Evolutionary conservation across 208 protist genomes (phyloP).

Genomic region (Vickermania spadyakhi): DNA sequence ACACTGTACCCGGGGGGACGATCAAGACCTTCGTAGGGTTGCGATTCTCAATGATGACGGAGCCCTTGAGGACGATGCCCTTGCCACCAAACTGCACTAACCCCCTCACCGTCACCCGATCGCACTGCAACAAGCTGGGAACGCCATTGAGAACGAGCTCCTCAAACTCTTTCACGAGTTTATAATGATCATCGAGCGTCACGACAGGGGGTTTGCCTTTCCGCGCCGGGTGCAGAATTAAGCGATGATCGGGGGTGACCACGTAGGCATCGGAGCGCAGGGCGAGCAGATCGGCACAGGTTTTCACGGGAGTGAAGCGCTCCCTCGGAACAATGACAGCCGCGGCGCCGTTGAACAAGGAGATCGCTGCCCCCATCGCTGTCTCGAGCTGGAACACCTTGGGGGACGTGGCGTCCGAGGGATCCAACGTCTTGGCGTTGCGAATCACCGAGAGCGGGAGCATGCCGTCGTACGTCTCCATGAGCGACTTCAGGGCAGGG

Average conservation of each 20-base stretch:
- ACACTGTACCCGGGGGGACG: constrained; percentile 28
- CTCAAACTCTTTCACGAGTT: constrained; percentile 56
- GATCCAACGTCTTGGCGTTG: constrained; percentile 82
- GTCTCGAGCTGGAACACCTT: constrained; percentile 85
- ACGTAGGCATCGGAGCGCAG: constrained; percentile 93
- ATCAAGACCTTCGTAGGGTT: constrained; percentile 17
- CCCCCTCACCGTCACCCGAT: constrained; percentile 31
- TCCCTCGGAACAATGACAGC: constrained; percentile 92
- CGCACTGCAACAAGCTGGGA: constrained; percentile 59
- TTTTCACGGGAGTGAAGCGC: constrained; percentile 98
- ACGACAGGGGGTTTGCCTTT: constrained; percentile 47
- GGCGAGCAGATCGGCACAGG: constrained; percentile 94
- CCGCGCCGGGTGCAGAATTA: constrained; percentile 40
- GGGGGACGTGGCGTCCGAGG: constrained; percentile 37
- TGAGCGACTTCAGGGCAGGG: constrained; percentile 59
- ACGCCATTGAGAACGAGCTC: constrained; percentile 41
- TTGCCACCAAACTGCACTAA: constrained; percentile 35
- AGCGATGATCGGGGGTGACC: constrained; percentile 56
- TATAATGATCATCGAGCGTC: constrained; percentile 72
- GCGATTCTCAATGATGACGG: constrained; percentile 54
- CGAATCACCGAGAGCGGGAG: constrained; percentile 76
- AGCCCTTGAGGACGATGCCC: constrained; percentile 44
- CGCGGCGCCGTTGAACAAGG: constrained; percentile 67
- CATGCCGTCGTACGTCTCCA: constrained; percentile 44
- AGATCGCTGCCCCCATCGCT: constrained; percentile 95